Evolutionary conservation across 176 grass and related monocot species (phyloP), one percentile per base, ranked within the genome.

Genomic region (Oryza nivara): DNA sequence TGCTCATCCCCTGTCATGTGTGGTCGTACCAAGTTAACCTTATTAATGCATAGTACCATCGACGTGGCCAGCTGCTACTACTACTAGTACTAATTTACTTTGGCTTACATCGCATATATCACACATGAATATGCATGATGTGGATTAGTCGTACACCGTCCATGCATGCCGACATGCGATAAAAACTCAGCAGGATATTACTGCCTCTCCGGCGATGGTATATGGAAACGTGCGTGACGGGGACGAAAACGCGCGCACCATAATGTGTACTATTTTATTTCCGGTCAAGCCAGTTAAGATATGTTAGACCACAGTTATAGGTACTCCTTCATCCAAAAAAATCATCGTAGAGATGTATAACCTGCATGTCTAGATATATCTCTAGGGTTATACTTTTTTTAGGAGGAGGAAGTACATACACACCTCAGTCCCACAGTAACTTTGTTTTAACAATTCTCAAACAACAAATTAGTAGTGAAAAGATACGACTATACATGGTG

Each of bases 111-210:
- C 83, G 51, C 85, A 75, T 32, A 32, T 32, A 32, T 81, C 64
- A 87, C 7, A 76, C 13, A 11, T 54, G 30, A 34, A 87, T 3
- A 76, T 38, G 36, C 13, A 11, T 54, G 30, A 22, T 61, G 63
- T 52, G 48, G 13, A 75, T 45, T 43, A 56, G 7, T 58, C 26
- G 17, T 14, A 40, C 20, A 22, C 32, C 9, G 46, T 23, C 48
- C 67, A 63, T 60, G 76, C 67, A 63, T 60, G 76, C 69, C 38
- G 87, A 76, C 87, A 89, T 85, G 87, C 47, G 75, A 79, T 80
- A 71, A 77, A 51, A 70, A 10, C 23, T 23, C 58, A 3, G 12
- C 7, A 17, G 45, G 14, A 51, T 49, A 75, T 14, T 30, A 78
- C 4, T 30, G 35, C 61, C 68, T 43, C n/a, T 7, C 4, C 10